Evolutionary conservation across 352 stramenopile genomes (phyloP).

Genomic region (Phytophthora europaea): DNA sequence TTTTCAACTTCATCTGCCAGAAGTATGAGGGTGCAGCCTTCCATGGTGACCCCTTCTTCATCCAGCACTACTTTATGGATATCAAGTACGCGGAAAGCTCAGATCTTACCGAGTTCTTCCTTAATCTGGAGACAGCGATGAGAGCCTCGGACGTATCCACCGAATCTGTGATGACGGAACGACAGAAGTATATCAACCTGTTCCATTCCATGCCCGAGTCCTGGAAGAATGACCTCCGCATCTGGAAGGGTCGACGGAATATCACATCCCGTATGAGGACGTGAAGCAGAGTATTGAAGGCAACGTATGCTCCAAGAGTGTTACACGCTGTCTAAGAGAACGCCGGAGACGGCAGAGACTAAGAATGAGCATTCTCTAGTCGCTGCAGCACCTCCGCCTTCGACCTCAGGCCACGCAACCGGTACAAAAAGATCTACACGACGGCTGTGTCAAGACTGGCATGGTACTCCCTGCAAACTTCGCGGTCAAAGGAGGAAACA

Average conservation of each 20-base stretch:
- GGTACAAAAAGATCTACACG: slow-evolving; percentile 26
- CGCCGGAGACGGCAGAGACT: not conserved
- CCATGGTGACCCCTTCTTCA: no score
- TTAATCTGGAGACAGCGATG: no score
- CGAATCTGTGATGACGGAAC: not conserved
- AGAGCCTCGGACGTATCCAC: not conserved
- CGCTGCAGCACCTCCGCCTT: not conserved
- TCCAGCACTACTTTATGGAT: no score
- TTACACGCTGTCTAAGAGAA: not conserved
- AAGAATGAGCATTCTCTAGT: not conserved
- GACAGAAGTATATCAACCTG: no score
- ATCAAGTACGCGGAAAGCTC: no score
- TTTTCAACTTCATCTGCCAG: no score
- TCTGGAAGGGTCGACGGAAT: not conserved
- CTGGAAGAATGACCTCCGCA: not conserved
- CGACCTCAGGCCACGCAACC: no score
- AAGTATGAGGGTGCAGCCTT: no score
- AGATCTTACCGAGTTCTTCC: no score
- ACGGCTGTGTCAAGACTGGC: no score
- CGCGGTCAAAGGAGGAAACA: no score
- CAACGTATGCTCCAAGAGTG: not conserved
- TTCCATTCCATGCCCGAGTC: not conserved
- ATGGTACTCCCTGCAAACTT: no score
- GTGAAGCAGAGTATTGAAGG: not conserved
- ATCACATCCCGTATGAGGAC: not conserved